A percentile compares a stretch with the other conserved stretches of the same genome.
These are phyloP conservation scores for Teunomyces cretensis DNA, from an alignment of 805 yeast genomes.

Conservation along the genomic window DNA sequence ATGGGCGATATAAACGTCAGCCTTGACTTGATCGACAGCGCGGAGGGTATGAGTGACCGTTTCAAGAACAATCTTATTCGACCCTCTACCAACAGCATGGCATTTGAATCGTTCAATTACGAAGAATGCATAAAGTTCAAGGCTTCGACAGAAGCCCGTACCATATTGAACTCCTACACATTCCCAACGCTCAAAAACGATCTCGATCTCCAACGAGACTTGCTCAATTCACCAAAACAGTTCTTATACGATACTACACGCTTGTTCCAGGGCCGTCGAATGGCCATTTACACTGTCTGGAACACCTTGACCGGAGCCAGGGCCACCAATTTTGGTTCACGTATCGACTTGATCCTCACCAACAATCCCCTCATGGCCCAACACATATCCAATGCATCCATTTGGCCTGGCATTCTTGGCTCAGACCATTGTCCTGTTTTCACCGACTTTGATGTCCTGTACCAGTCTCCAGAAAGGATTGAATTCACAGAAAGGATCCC, in stretches of 20 bases:
- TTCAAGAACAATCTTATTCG: conserved; percentile 34
- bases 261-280: conserved; percentile 50
- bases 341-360: conserved; percentile 75
- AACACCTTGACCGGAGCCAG: conserved; percentile 74
- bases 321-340: conserved; percentile 81
- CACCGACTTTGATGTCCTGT: conserved; percentile 52
- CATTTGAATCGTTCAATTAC: conserved; percentile 25
- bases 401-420: conserved; percentile 73
- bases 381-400: conserved; percentile 43
- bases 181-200: conserved; percentile 17
- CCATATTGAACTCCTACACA: conserved; percentile 27
- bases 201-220: not conserved
- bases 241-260: conserved; percentile 62
- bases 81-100: not conserved
- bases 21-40: conserved; percentile 78
- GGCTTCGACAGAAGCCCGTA: conserved; percentile 26
- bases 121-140: conserved; percentile 37
- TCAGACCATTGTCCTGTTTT: conserved; percentile 95
- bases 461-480: conserved; percentile 5
- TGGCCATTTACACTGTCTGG: conserved; percentile 88
- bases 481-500: conserved; percentile 8
- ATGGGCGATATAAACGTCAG: conserved; percentile 90
- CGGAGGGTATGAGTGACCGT: conserved; percentile 58
- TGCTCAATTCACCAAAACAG: conserved; percentile 12
- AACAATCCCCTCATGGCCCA: conserved; percentile 36